Percentiles rank a stretch among this genome's conserved stretches.
Conservation (phyloP, 139 green algal species). For the Micractinium sp. region DNA sequence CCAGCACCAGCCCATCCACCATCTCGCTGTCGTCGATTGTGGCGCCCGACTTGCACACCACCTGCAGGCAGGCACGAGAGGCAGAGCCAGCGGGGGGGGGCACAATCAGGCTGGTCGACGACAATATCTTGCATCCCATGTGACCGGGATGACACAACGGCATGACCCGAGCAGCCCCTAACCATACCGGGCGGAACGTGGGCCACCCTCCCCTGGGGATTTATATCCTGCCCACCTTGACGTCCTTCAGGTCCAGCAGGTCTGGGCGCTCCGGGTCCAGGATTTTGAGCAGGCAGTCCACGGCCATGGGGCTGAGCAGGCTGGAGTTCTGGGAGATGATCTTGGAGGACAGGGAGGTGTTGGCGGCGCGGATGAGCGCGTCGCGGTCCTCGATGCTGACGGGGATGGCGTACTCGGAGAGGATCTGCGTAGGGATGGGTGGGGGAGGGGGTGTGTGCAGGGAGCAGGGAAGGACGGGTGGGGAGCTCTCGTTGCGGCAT, state of each 20-base stretch:
- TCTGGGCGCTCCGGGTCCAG: conserved; percentile 81
- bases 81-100: not conserved
- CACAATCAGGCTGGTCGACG: too few species aligned
- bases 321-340: conserved; percentile 96
- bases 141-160: too few species aligned
- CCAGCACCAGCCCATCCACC: conserved; percentile 96
- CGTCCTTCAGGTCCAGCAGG: conserved; percentile 94
- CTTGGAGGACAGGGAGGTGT: conserved; percentile 92
- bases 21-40: conserved; percentile 97
- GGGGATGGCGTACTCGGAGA: conserved; percentile 75
- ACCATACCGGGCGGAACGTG: too few species aligned
- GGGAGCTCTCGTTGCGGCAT: not conserved
- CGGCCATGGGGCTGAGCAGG: conserved; percentile 96
- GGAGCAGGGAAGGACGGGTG: not conserved
- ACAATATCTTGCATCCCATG: too few species aligned
- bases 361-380: conserved; percentile 91
- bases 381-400: conserved; percentile 93
- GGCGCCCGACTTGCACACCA: conserved; percentile 90
- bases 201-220: too few species aligned
- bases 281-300: conserved; percentile 92
- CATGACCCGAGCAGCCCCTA: too few species aligned
- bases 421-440: not conserved
- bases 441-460: too few species aligned
- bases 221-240: conserved; percentile 79
- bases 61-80: not conserved